Percentiles rank a stretch among this genome's conserved stretches.
phyloP scores from a whole-genome alignment of 2,329 filamentous ascomycete genomes.

The Waltergamsia citrina region DNA sequence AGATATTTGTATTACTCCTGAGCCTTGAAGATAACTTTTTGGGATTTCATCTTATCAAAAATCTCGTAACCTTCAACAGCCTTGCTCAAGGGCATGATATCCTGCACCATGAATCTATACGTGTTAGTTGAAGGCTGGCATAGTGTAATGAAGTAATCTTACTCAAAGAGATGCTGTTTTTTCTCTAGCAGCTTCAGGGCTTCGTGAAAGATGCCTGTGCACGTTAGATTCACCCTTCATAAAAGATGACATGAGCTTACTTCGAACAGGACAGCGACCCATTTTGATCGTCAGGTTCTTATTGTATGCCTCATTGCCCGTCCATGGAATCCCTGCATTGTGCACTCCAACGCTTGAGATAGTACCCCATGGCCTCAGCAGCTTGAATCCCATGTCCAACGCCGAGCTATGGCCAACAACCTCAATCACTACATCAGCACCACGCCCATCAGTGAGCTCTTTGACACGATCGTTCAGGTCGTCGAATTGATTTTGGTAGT shows the following conservation, averaged over 20 bases:
- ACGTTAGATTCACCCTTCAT: no score
- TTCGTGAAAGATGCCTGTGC: no score
- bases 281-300: slow-evolving; percentile 69
- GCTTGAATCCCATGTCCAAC: slow-evolving; percentile 59
- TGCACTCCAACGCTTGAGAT: slow-evolving; percentile 72
- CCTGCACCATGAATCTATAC: slow-evolving; percentile 66
- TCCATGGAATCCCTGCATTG: slow-evolving; percentile 42
- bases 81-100: slow-evolving; percentile 59
- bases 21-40: slow-evolving; percentile 62
- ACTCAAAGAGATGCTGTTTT: no score
- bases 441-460: slow-evolving; percentile 68
- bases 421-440: slow-evolving; percentile 78
- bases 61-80: slow-evolving; percentile 61
- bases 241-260: no score
- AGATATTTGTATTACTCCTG: no score
- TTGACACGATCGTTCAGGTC: slow-evolving; percentile 60
- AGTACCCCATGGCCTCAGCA: slow-evolving; percentile 62
- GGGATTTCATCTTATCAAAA: slow-evolving; percentile 63
- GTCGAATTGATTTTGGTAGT: slow-evolving; percentile 60
- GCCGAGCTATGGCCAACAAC: slow-evolving; percentile 64
- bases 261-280: slow-evolving; percentile 62
- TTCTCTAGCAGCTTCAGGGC: no score
- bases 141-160: no score
- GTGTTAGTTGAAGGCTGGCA: slow-evolving; percentile 9
- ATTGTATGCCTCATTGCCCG: slow-evolving; percentile 23